Conservation (phyloP, 1,284 basidiomycete species). For the Sporisorium graminicola region DNA sequence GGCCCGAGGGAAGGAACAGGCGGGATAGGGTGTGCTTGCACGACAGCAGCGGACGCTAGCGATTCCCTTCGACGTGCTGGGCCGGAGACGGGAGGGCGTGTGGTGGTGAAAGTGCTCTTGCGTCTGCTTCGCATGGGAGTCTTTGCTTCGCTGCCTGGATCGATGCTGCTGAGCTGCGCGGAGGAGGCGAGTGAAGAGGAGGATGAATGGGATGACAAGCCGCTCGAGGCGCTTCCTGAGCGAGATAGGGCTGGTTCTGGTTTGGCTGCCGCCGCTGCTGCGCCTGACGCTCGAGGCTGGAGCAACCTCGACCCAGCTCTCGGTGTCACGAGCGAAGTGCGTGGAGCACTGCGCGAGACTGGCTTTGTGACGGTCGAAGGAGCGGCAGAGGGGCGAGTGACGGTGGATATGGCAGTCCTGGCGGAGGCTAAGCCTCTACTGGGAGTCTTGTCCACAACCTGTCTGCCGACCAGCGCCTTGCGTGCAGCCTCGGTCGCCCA, state of each 20-base stretch:
- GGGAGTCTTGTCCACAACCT: slow-evolving; percentile 10
- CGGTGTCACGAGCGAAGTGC: slow-evolving; percentile 29
- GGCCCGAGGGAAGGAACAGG: slow-evolving; percentile 28
- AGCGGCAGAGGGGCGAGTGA: slow-evolving; percentile 12
- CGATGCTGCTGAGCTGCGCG: not conserved
- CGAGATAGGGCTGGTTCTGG: slow-evolving; percentile 7
- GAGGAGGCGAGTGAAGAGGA: not conserved
- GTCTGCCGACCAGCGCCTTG: slow-evolving; percentile 21
- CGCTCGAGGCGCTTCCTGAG: slow-evolving; percentile 28
- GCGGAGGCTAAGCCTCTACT: not conserved
- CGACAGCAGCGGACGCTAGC: slow-evolving; percentile 23
- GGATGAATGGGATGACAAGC: not conserved
- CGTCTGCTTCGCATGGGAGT: slow-evolving; percentile 43
- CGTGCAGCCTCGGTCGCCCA: slow-evolving; percentile 40
- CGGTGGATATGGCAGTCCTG: slow-evolving; percentile 3
- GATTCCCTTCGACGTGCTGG: slow-evolving; percentile 34
- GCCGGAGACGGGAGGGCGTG: slow-evolving; percentile 42
- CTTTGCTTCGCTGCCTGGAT: slow-evolving; percentile 15
- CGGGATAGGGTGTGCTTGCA: slow-evolving; percentile 29
- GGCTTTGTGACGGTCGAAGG: slow-evolving; percentile 16
- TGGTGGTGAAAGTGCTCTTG: slow-evolving; percentile 41
- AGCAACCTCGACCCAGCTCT: slow-evolving; percentile 23
- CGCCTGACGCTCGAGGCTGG: slow-evolving; percentile 23
- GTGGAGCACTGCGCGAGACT: slow-evolving; percentile 7
- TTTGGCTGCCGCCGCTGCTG: not conserved